Evolutionary conservation across 2,329 filamentous ascomycete genomes (phyloP).

Genomic region (Aspergillus ochraceoroseus): DNA sequence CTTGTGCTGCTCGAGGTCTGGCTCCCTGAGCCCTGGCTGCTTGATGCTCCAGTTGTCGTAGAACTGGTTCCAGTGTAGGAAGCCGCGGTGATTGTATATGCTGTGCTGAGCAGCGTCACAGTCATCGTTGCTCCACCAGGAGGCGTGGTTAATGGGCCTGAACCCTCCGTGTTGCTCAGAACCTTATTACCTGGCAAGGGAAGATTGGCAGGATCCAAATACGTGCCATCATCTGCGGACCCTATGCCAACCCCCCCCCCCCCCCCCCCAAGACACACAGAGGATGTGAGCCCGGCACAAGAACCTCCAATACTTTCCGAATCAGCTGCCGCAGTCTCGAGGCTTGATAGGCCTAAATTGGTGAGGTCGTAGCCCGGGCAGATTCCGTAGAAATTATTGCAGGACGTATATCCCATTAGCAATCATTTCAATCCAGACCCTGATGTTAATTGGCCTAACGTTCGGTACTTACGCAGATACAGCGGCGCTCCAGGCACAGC

Average conservation of each 20-base stretch:
- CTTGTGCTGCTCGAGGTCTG: no score
- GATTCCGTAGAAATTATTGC: slow-evolving; percentile 1
- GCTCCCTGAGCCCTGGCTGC: no score
- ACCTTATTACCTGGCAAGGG: neutral
- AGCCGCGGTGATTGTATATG: slow-evolving; percentile 1
- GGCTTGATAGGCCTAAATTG: neutral
- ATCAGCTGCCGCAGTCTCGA: neutral
- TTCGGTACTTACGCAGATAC: neutral
- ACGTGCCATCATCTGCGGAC: slow-evolving; percentile 2
- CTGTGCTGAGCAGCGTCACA: neutral
- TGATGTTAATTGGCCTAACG: neutral
- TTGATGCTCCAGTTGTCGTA: no score
- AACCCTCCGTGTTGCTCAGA: neutral
- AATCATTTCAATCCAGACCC: no score
- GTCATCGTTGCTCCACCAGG: slow-evolving; percentile 1
- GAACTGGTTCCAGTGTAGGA: neutral
- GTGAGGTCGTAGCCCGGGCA: slow-evolving; percentile 3
- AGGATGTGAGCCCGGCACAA: neutral
- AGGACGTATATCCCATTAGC: no score
- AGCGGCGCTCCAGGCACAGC: slow-evolving; percentile 2
- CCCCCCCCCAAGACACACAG: neutral
- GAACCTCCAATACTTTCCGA: neutral
- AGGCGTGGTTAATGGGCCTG: neutral
- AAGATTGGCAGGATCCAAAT: neutral
- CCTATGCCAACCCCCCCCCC: slow-evolving; percentile 2